Base-by-base conservation (phyloP, 106 monocot species). In the Xerophyta viscosa region DNA sequence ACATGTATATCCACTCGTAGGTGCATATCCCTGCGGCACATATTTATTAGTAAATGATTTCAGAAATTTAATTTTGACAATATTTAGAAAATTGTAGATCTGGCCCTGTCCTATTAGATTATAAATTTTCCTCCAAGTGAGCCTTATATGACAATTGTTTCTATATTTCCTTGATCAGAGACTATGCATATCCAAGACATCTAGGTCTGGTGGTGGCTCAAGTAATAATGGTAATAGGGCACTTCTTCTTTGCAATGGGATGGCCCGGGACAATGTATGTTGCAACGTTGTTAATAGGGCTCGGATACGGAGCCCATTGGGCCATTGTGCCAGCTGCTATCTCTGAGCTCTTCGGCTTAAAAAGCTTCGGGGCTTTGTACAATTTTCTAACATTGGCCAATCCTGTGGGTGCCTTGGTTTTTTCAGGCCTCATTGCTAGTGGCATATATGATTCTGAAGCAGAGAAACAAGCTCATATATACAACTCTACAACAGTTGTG, bases 261-360 rank as follows among this genome's bases (percentile, higher is more conserved):
- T 87, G 81, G 81, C 81, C 86, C 11, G 86, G 81, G 20, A 54
- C 77, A 18, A 74, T 87, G 64, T 77, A 87, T 44, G 29, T 77
- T 2, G 82, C 73, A 13, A 87, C 86, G 17, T 54, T 87, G 33
- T 67, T 87, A 1, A 70, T 87, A 8, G 86, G 86, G 11, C 74
- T 87, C 8, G 86, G 86, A 18, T 86, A 77, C 12, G 86, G 86
- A 30, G 80, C 76, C 19, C 86, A 86, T 48, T 86, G 86, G 86
- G 71, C 86, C n/a, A 87, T 87, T 23, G 86, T 77, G 19, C 86
- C 86, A 0, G 86, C 86, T 8, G 76, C 86, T 2, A 75, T 68
- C 42, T 86, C 80, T 6, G 86, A 86, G 51, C 62, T 86, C 3
- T 86, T 86, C 29, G 86, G 86, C 7, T 15, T 86, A 17, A 86